Conservation (phyloP, 768 basidiomycete genomes). For the Hortiboletus flavorubellus region DNA sequence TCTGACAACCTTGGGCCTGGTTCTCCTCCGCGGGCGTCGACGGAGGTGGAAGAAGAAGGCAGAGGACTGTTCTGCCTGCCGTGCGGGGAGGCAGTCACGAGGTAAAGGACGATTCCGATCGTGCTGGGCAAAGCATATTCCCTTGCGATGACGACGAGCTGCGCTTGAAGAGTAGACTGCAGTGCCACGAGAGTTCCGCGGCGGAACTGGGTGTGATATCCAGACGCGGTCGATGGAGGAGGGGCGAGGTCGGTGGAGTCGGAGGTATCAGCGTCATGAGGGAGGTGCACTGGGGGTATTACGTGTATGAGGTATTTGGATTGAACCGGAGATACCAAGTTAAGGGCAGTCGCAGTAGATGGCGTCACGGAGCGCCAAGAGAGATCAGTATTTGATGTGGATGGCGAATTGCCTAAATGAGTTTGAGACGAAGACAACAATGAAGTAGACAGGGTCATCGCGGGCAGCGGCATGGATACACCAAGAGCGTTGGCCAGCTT, state of each 20-base stretch:
- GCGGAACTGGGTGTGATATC: slow-evolving; percentile 76
- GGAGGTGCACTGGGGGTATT: slow-evolving; percentile 71
- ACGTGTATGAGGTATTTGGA: slow-evolving; percentile 81
- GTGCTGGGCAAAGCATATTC: slow-evolving; percentile 93
- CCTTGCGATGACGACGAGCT: slow-evolving; percentile 83
- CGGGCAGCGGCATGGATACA: slow-evolving; percentile 69
- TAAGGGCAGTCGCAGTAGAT: slow-evolving; percentile 39
- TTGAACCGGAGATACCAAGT: slow-evolving; percentile 37
- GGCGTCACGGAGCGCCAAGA: slow-evolving; percentile 51
- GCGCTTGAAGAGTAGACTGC: slow-evolving; percentile 77
- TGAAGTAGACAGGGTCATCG: slow-evolving; percentile 29
- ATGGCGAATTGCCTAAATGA: slow-evolving; percentile 16
- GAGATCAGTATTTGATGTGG: slow-evolving; percentile 28
- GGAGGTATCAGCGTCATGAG: slow-evolving; percentile 52
- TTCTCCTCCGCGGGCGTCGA: slow-evolving; percentile 41
- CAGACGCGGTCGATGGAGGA: slow-evolving; percentile 57
- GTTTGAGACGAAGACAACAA: slow-evolving; percentile 9
- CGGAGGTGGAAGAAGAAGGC: slow-evolving; percentile 15
- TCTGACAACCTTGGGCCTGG: slow-evolving; percentile 84
- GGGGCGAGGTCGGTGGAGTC: slow-evolving; percentile 45
- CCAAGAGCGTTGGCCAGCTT: slow-evolving; percentile 86
- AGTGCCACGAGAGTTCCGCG: slow-evolving; percentile 87
- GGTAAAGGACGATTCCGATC: slow-evolving; percentile 77
- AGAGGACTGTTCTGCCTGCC: slow-evolving; percentile 12
- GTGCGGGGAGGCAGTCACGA: slow-evolving; percentile 46